These are phyloP conservation scores for Populus hybrid DNA, from an alignment of 441 rosid species.

Conservation along the genomic window DNA sequence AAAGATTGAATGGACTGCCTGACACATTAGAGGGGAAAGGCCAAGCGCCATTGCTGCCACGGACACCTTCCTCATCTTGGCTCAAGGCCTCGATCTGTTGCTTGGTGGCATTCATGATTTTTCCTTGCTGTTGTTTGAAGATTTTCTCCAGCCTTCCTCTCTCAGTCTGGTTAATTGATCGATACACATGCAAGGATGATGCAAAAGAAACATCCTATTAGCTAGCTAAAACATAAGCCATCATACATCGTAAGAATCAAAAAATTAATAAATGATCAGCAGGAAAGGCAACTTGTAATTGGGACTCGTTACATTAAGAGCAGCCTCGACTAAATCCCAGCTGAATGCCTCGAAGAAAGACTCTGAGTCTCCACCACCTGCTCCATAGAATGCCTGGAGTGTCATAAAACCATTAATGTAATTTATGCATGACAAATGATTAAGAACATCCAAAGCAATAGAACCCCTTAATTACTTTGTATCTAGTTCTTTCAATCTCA, in stretches of 20 bases:
- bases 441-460: too few relatives aligned
- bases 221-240: background rate
- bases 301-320: constrained; percentile 26
- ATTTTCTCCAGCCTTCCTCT: constrained; percentile 36
- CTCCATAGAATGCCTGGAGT: constrained; percentile 26
- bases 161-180: constrained; percentile 27
- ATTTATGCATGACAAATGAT: background rate
- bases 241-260: background rate
- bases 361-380: constrained; percentile 30
- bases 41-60: constrained; percentile 23
- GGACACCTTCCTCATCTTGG: constrained; percentile 20
- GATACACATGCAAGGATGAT: background rate
- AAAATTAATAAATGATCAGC: too few relatives aligned
- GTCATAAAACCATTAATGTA: background rate
- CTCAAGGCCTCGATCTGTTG: constrained; percentile 45
- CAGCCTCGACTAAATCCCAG: constrained; percentile 49
- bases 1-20: constrained; percentile 29
- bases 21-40: constrained; percentile 35
- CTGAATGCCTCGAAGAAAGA: constrained; percentile 45
- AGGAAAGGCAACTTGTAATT: too few relatives aligned
- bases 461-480: too few relatives aligned
- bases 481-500: too few relatives aligned
- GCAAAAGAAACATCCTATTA: too few relatives aligned
- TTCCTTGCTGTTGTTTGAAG: constrained; percentile 28
- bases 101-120: constrained; percentile 35